Evolutionary conservation across 2,329 filamentous ascomycete species (phyloP).

Genomic region (Fusarium nelsonii): DNA sequence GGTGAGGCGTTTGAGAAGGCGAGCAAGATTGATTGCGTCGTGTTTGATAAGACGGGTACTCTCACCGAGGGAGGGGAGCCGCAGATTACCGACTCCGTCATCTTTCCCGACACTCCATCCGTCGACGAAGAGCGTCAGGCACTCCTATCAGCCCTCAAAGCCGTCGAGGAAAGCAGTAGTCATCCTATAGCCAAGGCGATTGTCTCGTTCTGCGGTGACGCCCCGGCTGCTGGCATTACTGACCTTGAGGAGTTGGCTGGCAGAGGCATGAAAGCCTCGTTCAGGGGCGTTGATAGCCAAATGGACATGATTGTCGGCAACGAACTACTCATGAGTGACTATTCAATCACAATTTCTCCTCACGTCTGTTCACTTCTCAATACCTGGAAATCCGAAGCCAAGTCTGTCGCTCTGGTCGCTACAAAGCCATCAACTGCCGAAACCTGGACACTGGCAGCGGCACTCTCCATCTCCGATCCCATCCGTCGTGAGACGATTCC

Average conservation of each 20-base stretch:
- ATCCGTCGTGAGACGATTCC: constrained; percentile 77
- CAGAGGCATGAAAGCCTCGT: constrained; percentile 72
- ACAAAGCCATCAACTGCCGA: constrained; percentile 49
- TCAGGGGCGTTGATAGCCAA: constrained; percentile 38
- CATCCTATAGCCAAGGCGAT: constrained; percentile 82
- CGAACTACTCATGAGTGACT: constrained; percentile 73
- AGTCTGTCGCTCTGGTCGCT: constrained; percentile 72
- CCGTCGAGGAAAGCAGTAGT: constrained; percentile 77
- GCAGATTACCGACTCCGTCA: constrained; percentile 68
- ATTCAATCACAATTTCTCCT: constrained; percentile 56
- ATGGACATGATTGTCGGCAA: constrained; percentile 75
- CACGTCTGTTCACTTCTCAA: constrained; percentile 56
- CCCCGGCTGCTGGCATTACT: constrained; percentile 52
- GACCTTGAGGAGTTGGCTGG: constrained; percentile 76
- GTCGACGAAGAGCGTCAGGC: constrained; percentile 44
- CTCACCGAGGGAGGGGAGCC: constrained; percentile 80
- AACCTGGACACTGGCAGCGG: constrained; percentile 68
- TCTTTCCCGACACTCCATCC: constrained; percentile 53
- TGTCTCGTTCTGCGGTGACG: constrained; percentile 68
- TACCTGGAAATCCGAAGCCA: constrained; percentile 72
- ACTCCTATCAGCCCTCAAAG: constrained; percentile 67
- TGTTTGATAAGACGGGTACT: constrained; percentile 92
- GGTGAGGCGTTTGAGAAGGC: constrained; percentile 90
- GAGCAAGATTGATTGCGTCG: constrained; percentile 79
- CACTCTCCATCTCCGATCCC: constrained; percentile 84